Evolutionary conservation across 2,329 filamentous ascomycete species (phyloP).

Genomic region (Trichophyton equinum): DNA sequence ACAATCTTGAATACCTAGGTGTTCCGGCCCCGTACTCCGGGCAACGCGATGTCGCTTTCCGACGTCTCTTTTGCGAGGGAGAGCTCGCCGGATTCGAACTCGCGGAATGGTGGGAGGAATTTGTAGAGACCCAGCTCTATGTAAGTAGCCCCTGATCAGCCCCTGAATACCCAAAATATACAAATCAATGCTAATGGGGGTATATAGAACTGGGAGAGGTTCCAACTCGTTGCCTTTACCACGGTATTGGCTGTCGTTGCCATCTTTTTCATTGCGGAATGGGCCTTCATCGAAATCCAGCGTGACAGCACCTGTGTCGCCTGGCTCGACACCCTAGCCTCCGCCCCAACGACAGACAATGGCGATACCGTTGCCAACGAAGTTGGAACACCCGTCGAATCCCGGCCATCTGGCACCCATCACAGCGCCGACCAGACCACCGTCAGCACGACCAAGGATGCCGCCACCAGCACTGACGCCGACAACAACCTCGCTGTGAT

Average conservation of each 20-base stretch:
- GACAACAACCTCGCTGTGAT: constrained; percentile 4
- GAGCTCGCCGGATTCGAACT: constrained; percentile 4
- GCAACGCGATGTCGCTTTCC: constrained; percentile 6
- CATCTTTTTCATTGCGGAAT: constrained; percentile 1
- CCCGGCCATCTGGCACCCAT: neutral
- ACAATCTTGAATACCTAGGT: neutral
- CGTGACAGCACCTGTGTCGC: neutral
- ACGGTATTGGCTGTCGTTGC: constrained; percentile 3
- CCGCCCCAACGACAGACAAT: neutral
- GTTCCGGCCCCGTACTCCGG: neutral
- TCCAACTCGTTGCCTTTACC: constrained; percentile 4
- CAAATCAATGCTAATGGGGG: neutral
- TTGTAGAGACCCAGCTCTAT: neutral
- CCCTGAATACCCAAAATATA: neutral
- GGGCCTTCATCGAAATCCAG: neutral
- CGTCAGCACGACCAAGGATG: neutral
- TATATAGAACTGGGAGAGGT: constrained; percentile 9
- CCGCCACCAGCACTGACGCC: neutral
- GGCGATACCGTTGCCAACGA: neutral
- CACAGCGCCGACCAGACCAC: neutral
- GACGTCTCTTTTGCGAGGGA: constrained; percentile 8
- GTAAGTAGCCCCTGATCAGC: constrained; percentile 4
- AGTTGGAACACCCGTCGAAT: constrained; percentile 1
- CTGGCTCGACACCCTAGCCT: neutral
- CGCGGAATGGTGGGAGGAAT: constrained; percentile 1